phyloP scores from a whole-genome alignment of 805 yeast genomes.

The Millerago galiae region DNA sequence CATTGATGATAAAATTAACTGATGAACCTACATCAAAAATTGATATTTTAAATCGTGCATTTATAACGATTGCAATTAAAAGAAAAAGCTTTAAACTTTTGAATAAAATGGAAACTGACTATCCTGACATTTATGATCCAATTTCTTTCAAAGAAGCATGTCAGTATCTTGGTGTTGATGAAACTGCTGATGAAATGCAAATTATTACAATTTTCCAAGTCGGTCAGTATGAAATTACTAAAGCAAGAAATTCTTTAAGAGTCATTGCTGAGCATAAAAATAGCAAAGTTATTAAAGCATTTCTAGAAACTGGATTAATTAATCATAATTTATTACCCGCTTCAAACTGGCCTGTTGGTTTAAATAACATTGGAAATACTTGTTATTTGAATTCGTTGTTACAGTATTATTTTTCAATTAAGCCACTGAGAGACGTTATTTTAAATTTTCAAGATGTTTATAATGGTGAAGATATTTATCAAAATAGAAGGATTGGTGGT shows the following conservation, averaged over 20 bases:
- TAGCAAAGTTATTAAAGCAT: conserved; percentile 50
- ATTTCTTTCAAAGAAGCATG: conserved; percentile 37
- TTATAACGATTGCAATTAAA: conserved; percentile 53
- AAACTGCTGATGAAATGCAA: conserved; percentile 50
- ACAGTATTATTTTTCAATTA: conserved; percentile 83
- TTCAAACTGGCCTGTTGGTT: conserved; percentile 81
- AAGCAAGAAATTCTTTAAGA: conserved; percentile 51
- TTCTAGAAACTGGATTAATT: conserved; percentile 53
- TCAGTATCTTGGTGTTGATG: conserved; percentile 40
- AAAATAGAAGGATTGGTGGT: conserved; percentile 76
- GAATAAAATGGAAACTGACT: conserved; percentile 40
- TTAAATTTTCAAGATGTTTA: conserved; percentile 43
- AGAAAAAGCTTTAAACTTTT: conserved; percentile 54
- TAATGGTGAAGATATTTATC: conserved; percentile 27
- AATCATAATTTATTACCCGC: conserved; percentile 55
- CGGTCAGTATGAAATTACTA: conserved; percentile 43
- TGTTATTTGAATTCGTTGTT: conserved; percentile 87
- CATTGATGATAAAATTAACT: conserved; percentile 56
- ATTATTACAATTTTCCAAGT: conserved; percentile 47
- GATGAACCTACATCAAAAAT: conserved; percentile 40
- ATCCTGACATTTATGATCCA: conserved; percentile 24
- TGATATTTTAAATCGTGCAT: conserved; percentile 42
- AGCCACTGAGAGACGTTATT: conserved; percentile 68
- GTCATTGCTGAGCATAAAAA: conserved; percentile 47
- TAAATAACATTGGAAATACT: conserved; percentile 92